Evolutionary conservation across 2,329 filamentous ascomycete species (phyloP), one percentile per base, ranked within the genome.

Genomic region (Podosphaera leucotricha): DNA sequence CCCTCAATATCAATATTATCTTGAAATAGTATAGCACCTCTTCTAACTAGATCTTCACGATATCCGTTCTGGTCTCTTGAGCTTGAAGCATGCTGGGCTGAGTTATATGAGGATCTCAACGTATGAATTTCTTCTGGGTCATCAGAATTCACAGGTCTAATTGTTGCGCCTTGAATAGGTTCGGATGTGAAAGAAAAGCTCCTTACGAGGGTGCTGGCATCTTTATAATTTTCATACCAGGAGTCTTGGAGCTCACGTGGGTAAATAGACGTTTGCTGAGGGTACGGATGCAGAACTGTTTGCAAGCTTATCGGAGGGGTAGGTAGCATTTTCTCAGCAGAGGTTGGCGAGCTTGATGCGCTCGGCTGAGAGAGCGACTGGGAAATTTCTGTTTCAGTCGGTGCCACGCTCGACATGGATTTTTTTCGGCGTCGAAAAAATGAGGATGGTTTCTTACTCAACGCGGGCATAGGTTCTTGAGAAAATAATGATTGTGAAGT

Each of bases 401-500:
- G 75, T 28, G 79, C 69, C 38, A 53, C 60, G 49, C 92, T 85
- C 13, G 75, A 72, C 28, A 84, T 62, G 4, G 86, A 93, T 69
- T 87, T 92, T 71, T 95, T 95, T 49, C 86, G 73, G 47, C 90
- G 72, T 49, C 90, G 73, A 64, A 95, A 95, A 63, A 98, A 95
- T 0, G 84, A 87, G 1, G 87, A 92, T 3, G 83, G 74, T 60
- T 94, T 94, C 66, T 94, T 94, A 54, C 82, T 80, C 43, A 94
- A 64, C 2, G 56, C 50, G 49, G 56, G 53, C 2, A 49, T 38
- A 24, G 49, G 48, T 41, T 59, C 56, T 44, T 55, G 57, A 5
- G 56, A 52, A 2, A 5, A 13, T 11, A 20, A 11, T 20, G 16
- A 11, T 41, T 20, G 16, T 18, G 39, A 28, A 3, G 16, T 16